phyloP scores from a whole-genome alignment of 2,329 filamentous ascomycete species.

The Fusarium falciforme region DNA sequence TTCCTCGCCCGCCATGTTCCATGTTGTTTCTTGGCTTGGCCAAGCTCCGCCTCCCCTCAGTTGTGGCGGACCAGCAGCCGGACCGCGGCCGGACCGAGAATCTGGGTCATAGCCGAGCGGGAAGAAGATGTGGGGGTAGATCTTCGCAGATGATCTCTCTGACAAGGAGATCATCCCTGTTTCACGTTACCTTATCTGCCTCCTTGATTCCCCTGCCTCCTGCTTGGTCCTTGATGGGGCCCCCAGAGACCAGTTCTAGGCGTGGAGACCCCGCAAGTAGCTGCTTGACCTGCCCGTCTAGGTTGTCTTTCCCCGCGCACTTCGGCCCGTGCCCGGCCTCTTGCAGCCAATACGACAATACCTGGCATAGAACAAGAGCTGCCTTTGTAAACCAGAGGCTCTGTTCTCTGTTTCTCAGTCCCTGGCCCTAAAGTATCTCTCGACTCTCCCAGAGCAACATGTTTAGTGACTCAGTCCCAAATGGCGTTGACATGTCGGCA shows the following conservation, averaged over 20 bases:
- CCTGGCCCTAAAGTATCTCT: not conserved
- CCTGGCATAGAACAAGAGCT: not conserved
- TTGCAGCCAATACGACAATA: not conserved
- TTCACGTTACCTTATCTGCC: not conserved
- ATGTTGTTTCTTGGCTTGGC: not conserved
- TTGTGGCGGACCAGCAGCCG: not conserved
- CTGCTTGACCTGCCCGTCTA: not conserved
- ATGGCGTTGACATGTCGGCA: not conserved
- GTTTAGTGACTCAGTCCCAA: not conserved
- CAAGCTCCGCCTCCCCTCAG: not conserved
- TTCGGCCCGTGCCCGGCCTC: not conserved
- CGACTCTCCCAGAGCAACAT: not conserved
- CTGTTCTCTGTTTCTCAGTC: not conserved
- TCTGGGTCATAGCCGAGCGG: not conserved
- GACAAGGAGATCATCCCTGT: not conserved
- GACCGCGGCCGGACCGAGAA: not conserved
- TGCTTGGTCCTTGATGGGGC: not conserved
- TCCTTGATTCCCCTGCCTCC: not conserved
- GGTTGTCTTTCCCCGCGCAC: not conserved
- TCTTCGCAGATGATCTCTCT: not conserved
- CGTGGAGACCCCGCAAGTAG: not conserved
- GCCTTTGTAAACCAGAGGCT: not conserved
- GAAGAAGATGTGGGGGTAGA: not conserved
- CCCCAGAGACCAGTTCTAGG: not conserved
- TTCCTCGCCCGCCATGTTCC: not conserved